A percentile compares a stretch with the other conserved stretches of the same genome.
Conservation (phyloP, 441 rosid species). For the Sinapis alba region DNA sequence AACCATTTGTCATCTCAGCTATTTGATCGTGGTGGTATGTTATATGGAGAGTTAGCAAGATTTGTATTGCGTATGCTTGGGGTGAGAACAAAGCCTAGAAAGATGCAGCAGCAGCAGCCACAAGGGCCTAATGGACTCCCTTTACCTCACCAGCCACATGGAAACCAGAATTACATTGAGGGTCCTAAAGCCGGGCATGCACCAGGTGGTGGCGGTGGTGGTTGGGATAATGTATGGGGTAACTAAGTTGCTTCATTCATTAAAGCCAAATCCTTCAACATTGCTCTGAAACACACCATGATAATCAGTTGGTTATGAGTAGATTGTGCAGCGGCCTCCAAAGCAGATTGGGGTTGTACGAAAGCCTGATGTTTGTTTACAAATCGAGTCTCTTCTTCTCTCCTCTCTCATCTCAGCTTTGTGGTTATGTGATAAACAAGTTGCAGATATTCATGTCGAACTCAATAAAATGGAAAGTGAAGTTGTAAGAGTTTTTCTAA, state of each 20-base stretch:
- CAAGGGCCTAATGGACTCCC: conserved; percentile 68
- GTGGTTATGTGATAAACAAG: not conserved
- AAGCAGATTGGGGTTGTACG: not conserved
- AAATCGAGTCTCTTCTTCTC: not conserved
- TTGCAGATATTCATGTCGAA: conserved; percentile 1
- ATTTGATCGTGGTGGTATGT: conserved; percentile 78
- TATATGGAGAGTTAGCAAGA: conserved; percentile 95
- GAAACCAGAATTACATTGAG: conserved; percentile 66
- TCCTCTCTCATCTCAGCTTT: not conserved
- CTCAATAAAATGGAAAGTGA: not conserved
- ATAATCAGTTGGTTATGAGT: not conserved
- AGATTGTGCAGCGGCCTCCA: not conserved
- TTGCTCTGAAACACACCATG: not conserved
- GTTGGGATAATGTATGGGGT: conserved; percentile 96
- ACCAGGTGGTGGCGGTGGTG: conserved; percentile 68
- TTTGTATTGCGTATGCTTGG: conserved; percentile 89
- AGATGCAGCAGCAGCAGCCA: conserved; percentile 68
- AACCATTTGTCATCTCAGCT: conserved; percentile 60
- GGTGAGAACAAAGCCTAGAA: conserved; percentile 67
- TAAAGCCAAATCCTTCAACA: conserved; percentile 10
- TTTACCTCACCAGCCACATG: conserved; percentile 55
- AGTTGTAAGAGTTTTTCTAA: not conserved
- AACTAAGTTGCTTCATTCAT: conserved; percentile 34
- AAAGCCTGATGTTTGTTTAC: not conserved
- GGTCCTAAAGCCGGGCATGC: conserved; percentile 74